Conservation (phyloP, 306 rosid species). For the Alnus rubra region DNA sequence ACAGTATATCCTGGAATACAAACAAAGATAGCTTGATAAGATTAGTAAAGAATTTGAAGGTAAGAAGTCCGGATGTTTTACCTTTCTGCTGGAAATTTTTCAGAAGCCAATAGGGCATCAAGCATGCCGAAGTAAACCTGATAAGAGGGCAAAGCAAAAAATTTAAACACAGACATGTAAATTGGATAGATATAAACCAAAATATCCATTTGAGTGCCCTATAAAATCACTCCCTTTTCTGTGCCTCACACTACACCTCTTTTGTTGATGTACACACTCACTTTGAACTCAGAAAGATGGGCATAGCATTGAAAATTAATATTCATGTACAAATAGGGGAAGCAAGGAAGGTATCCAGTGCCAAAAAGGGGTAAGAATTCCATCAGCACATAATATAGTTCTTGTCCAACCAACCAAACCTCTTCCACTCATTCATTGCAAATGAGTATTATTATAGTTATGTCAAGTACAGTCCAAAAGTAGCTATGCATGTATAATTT, state of each 20-base stretch:
- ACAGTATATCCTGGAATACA: constrained; percentile 46
- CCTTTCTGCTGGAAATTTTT: constrained; percentile 56
- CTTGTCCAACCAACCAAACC: background rate
- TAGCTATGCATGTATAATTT: too few species aligned
- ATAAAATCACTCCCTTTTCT: too few species aligned
- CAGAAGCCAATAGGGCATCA: constrained; percentile 49
- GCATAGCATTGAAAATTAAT: too few species aligned
- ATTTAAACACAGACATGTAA: background rate
- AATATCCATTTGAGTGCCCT: background rate
- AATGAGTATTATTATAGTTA: background rate
- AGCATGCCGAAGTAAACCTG: constrained; percentile 57
- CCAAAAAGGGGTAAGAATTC: too few species aligned
- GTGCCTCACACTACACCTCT: too few species aligned
- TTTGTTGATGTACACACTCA: too few species aligned
- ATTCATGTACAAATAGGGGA: too few species aligned
- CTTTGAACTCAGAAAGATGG: too few species aligned
- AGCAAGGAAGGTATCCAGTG: too few species aligned
- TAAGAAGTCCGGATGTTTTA: background rate
- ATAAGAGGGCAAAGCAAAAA: background rate
- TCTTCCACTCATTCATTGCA: background rate
- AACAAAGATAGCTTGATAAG: background rate
- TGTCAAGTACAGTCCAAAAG: too few species aligned
- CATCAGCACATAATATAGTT: background rate
- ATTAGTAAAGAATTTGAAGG: background rate
- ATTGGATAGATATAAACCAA: background rate